A percentile compares a stretch with the other conserved stretches of the same genome.
phyloP scores from a whole-genome alignment of 371 early-diverging fungal species.

The Circinella minor region DNA sequence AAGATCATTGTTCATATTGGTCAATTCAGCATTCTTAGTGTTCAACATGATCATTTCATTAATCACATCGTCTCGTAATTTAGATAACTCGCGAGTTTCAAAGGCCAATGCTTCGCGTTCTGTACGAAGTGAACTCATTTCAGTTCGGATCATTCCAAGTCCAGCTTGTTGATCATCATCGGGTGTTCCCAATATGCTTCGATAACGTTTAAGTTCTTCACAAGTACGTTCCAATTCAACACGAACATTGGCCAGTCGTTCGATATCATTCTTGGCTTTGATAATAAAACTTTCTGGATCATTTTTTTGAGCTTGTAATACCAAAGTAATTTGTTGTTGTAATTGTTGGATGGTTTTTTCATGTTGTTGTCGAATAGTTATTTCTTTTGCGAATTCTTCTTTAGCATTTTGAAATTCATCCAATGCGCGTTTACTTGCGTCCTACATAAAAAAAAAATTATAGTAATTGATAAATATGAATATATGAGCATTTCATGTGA shows the following conservation, averaged over 20 bases:
- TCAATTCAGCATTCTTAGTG: constrained; percentile 57
- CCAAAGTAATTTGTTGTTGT: constrained; percentile 35
- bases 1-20: constrained; percentile 60
- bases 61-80: constrained; percentile 45
- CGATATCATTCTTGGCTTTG: constrained; percentile 41
- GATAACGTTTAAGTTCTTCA: constrained; percentile 41
- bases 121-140: constrained; percentile 33
- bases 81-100: constrained; percentile 33
- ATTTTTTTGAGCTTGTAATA: constrained; percentile 26
- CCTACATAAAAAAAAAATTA: constrained; percentile 13
- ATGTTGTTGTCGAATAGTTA: constrained; percentile 40
- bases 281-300: constrained; percentile 26
- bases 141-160: constrained; percentile 24
- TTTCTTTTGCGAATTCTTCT: constrained; percentile 52
- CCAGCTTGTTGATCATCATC: constrained; percentile 29
- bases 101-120: constrained; percentile 34
- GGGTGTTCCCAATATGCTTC: constrained; percentile 27
- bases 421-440: constrained; percentile 45
- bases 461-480: background rate
- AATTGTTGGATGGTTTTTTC: constrained; percentile 40
- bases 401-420: constrained; percentile 50
- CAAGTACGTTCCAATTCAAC: constrained; percentile 43
- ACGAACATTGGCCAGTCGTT: constrained; percentile 37
- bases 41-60: constrained; percentile 59
- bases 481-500: constrained; percentile 5